Evolutionary conservation across 306 rosid species (phyloP), one percentile per base, ranked within the genome.

Genomic region (Myrica gale): DNA sequence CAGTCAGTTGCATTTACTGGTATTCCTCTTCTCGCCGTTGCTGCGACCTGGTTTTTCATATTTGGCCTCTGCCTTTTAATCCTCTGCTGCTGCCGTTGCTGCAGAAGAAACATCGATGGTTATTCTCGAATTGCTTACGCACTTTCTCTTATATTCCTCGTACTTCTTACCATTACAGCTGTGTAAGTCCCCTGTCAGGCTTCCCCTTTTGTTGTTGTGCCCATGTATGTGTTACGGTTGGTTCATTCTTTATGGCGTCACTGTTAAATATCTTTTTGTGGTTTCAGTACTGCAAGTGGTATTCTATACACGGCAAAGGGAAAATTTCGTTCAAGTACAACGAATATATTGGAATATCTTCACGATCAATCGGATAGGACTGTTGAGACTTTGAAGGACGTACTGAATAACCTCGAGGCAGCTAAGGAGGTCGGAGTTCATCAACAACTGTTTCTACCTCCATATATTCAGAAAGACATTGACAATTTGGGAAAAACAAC

Each of bases 1-100:
- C 90, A 92, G 97, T 92, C 97, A 21, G 92, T 82, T 77, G 87
- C 82, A 69, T 92, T 53, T 19, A 85, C 90, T 39, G 96, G 92
- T 23, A 85, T 80, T 76, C 93, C 96, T 9, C 26, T 92, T 67
- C 81, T 90, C 65, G 75, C 76, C 75, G 53, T 84, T 51, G 89
- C 93, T 58, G 87, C 82, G 5, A 19, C 85, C 19, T 92, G 97
- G 97, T 90, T 92, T 76, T 41, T 85, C 58, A 80, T 87, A 20
- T 74, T 84, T 10, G 81, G 68, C 26, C 32, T 57, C 19, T 57
- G 63, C 13, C 20, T 87, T 51, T 37, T 86, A 77, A 48, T 87
- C 75, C 81, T 84, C 15, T 68, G 82, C 54, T 76, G 78, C 69
- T 52, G 85, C 81, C 75, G 76, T 51, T 75, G 75, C 62, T 77